Percentiles rank a stretch among this genome's conserved stretches.
These are phyloP conservation scores for Xylaria flabelliformis DNA, from an alignment of 495 filamentous ascomycete species.

Conservation along the genomic window DNA sequence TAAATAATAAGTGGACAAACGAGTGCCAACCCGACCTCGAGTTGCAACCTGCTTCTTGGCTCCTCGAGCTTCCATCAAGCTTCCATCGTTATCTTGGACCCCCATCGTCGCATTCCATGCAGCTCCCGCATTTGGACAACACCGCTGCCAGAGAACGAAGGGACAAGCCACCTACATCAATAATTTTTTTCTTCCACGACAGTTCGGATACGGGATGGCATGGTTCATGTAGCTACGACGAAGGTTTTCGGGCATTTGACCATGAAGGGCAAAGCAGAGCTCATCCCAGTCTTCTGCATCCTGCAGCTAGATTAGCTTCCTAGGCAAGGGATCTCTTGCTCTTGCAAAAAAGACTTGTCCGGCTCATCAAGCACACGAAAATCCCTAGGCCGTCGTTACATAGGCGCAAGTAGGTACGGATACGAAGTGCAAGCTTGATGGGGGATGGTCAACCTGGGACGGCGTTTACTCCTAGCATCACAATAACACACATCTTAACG, in stretches of 20 bases:
- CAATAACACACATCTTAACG: slow-evolving; percentile 1
- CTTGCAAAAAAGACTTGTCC: neutral
- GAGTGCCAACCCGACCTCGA: neutral
- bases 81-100: slow-evolving; percentile 44
- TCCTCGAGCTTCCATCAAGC: slow-evolving; percentile 38
- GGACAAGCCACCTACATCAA: slow-evolving; percentile 21
- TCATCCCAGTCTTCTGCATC: slow-evolving; percentile 18
- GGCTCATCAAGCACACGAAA: neutral
- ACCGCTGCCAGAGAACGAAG: slow-evolving; percentile 24
- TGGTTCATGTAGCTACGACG: slow-evolving; percentile 17
- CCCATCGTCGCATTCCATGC: slow-evolving; percentile 40
- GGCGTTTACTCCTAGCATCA: neutral
- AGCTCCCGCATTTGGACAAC: slow-evolving; percentile 41
- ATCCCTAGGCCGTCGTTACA: neutral
- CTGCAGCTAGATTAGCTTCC: slow-evolving; percentile 26
- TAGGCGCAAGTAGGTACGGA: slow-evolving; percentile 7
- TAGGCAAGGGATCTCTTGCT: slow-evolving; percentile 1
- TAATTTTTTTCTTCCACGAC: neutral
- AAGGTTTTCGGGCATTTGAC: slow-evolving; percentile 20
- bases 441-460: neutral
- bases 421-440: slow-evolving; percentile 15
- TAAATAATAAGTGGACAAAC: slow-evolving; percentile 11
- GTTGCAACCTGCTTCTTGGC: slow-evolving; percentile 18
- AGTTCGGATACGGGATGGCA: slow-evolving; percentile 8
- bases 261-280: slow-evolving; percentile 22